Evolutionary conservation across 1,139 yeast genomes (phyloP), one percentile per base, ranked within the genome.

Genomic region (Sugiyamaella xylanicola): DNA sequence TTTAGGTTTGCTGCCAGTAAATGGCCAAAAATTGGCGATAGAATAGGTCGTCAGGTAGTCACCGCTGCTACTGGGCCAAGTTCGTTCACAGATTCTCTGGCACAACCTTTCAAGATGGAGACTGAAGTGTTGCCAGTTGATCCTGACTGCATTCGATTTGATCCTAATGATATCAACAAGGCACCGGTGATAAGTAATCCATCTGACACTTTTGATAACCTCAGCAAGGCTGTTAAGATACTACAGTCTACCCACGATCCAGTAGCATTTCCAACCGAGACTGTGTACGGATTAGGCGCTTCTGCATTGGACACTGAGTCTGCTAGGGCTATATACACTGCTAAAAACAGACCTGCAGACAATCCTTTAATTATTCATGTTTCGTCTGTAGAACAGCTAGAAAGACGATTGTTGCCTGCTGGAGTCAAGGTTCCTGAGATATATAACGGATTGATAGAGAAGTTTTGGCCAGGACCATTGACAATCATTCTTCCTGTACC

Each of bases 401-500:
- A 83, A 57, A 73, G 88, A 21, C 70, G 85, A 42, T 73, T 85
- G 42, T 78, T 81, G 11, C 59, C 63, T 21, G 27, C 16, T 67
- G 79, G 91, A 4, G 97, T 97, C 0, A 69, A 73, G 1, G 79
- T 93, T 9, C 98, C 98, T 0, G 70, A 72, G 1, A 77, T 85
- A 0, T 93, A 93, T 66, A 72, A 74, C 25, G 79, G 82, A 0
- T 74, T 93, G 47, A 75, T 92, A 4, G 77, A 77, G 1, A 77
- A 77, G 59, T 87, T 87, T 65, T 93, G 98, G 98, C 99, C 99
- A 0, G 99, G 99, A 0, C 99, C 99, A 0, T 74, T 93, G 56
- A 91, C 97, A 0, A 88, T 93, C 43, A 72, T 93, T 53, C 74
- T 93, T 35, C 97, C 97, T 0, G 79, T 86, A 4, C 59, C 69